Evolutionary conservation across 139 green algal species (phyloP).

Genomic region (Asterochloris sp.): DNA sequence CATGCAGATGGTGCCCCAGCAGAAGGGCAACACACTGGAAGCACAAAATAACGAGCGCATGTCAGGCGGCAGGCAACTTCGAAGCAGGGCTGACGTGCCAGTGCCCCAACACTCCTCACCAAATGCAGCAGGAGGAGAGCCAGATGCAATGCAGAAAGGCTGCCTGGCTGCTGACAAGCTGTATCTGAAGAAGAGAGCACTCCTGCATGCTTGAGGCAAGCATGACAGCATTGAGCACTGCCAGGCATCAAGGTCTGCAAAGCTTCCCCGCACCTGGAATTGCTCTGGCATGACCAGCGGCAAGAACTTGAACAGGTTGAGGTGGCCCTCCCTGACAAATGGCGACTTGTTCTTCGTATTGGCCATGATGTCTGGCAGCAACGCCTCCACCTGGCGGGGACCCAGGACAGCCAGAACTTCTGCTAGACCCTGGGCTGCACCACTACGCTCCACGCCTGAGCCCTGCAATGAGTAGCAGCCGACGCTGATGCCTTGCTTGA

Average conservation of each 20-base stretch:
- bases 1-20: no score
- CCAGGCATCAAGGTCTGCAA: neutral
- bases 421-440: conserved; percentile 75
- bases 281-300: conserved; percentile 35
- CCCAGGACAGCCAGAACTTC: conserved; percentile 89
- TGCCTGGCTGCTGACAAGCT: no score
- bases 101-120: no score
- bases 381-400: conserved; percentile 58
- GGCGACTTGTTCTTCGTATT: conserved; percentile 43
- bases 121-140: no score
- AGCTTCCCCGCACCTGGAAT: conserved; percentile 37
- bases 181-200: no score
- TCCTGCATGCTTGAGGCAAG: neutral
- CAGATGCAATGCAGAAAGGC: no score
- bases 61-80: no score
- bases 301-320: conserved; percentile 85
- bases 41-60: no score
- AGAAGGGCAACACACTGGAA: no score
- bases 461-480: neutral
- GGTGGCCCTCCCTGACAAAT: conserved; percentile 80
- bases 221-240: neutral
- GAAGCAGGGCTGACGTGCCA: no score
- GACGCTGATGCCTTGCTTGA: no score
- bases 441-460: conserved; percentile 62
- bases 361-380: conserved; percentile 84